Conservation (phyloP, 139 green algal species). For the Spirogloea muscicola region DNA sequence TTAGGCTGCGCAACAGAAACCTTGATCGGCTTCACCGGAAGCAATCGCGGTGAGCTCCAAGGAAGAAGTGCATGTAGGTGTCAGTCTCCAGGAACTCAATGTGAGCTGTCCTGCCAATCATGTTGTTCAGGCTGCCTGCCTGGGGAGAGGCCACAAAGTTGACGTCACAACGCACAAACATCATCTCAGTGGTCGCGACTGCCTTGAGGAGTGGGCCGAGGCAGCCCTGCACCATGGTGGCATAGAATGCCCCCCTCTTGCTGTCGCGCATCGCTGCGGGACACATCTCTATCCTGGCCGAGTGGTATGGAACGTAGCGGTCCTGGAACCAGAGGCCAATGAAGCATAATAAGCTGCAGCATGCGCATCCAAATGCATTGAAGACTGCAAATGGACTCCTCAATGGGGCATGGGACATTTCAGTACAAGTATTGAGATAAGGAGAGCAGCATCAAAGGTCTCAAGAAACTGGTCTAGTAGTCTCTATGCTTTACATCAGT, state of each 20-base stretch:
- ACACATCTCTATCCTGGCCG: conserved; percentile 47
- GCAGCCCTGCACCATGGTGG: conserved; percentile 22
- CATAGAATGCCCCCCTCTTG: conserved; percentile 23
- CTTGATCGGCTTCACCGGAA: conserved; percentile 35
- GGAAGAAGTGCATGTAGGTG: conserved; percentile 37
- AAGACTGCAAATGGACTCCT: no score
- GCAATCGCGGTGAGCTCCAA: conserved; percentile 30
- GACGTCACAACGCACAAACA: conserved; percentile 32
- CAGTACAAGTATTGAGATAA: no score
- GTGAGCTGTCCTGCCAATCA: conserved; percentile 58
- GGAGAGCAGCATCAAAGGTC: no score
- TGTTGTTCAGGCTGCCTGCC: conserved; percentile 11
- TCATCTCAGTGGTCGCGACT: background rate
- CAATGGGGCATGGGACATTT: no score
- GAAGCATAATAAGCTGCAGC: no score
- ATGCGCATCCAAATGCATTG: no score
- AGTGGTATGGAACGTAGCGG: conserved; percentile 64
- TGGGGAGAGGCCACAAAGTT: conserved; percentile 33
- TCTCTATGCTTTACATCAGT: no score
- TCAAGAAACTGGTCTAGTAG: no score
- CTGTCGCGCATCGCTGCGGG: conserved; percentile 10
- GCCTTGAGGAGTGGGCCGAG: conserved; percentile 12
- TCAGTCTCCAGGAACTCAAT: conserved; percentile 64
- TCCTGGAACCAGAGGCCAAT: conserved; percentile 54
- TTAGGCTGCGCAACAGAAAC: no score